phyloP scores from a whole-genome alignment of 768 basidiomycete genomes.

The Rhizopogon salebrosus region DNA sequence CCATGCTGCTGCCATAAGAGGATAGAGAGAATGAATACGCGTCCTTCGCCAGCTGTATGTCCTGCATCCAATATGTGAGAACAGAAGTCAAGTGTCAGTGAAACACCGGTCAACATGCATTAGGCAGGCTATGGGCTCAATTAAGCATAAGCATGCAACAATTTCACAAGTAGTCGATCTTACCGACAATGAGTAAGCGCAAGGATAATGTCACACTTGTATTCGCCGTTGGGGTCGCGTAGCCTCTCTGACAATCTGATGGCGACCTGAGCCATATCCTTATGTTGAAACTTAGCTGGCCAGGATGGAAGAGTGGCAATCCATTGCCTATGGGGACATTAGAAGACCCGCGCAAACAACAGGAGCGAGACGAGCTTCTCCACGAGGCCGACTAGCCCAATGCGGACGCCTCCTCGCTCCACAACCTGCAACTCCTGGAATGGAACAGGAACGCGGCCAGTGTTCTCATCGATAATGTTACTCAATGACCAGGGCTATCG shows the following conservation, averaged over 20 bases:
- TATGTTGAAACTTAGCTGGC: slow-evolving; percentile 75
- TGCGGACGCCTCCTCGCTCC: slow-evolving; percentile 61
- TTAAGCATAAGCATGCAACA: too few relatives aligned
- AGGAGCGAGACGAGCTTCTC: slow-evolving; percentile 51
- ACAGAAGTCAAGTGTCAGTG: too few relatives aligned
- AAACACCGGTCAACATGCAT: too few relatives aligned
- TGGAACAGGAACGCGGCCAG: slow-evolving; percentile 54
- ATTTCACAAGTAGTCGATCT: slow-evolving; percentile 5
- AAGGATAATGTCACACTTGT: slow-evolving; percentile 77
- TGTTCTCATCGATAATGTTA: slow-evolving; percentile 73
- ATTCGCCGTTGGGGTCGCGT: slow-evolving; percentile 62
- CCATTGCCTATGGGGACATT: slow-evolving; percentile 63
- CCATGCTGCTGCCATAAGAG: slow-evolving; percentile 56
- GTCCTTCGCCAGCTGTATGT: slow-evolving; percentile 63
- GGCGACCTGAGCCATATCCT: slow-evolving; percentile 69
- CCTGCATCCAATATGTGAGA: slow-evolving; percentile 34
- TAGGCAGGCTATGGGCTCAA: too few relatives aligned
- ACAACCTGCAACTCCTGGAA: slow-evolving; percentile 61
- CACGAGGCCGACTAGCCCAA: slow-evolving; percentile 83
- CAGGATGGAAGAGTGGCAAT: slow-evolving; percentile 83
- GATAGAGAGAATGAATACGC: slow-evolving; percentile 55
- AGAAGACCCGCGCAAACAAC: neutral
- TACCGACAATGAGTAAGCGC: slow-evolving; percentile 83
- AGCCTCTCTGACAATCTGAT: slow-evolving; percentile 67
- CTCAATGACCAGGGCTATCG: slow-evolving; percentile 82